These are phyloP conservation scores for Trebouxia sp. DNA, from an alignment of 139 green algal species.

Conservation along the genomic window DNA sequence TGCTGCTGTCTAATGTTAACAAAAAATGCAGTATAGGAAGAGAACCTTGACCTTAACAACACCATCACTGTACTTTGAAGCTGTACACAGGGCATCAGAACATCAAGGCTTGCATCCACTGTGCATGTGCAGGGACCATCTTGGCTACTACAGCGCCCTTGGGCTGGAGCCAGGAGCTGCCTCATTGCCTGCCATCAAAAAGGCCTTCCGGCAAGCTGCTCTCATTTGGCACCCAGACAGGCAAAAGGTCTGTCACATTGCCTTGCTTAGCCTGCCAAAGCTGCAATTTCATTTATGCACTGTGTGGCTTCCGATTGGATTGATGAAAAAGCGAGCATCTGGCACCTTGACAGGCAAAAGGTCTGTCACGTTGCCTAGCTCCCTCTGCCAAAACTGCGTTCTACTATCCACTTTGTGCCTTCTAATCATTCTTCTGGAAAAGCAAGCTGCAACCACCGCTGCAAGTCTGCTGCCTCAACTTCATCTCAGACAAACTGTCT, in stretches of 20 bases:
- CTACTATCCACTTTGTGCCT: background rate
- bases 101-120: too few species aligned
- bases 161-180: constrained; percentile 50
- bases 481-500: too few species aligned
- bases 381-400: background rate
- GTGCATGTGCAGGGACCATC: constrained; percentile 63
- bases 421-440: background rate
- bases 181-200: constrained; percentile 64
- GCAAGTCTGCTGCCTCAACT: too few species aligned
- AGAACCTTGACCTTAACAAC: too few species aligned
- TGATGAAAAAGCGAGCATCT: background rate
- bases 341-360: constrained; percentile 29
- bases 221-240: constrained; percentile 76
- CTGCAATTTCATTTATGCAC: background rate
- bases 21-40: too few species aligned
- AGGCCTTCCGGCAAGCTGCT: constrained; percentile 68
- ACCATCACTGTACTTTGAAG: too few species aligned
- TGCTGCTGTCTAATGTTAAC: too few species aligned
- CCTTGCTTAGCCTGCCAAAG: background rate
- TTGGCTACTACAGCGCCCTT: constrained; percentile 79
- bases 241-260: constrained; percentile 33
- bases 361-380: background rate
- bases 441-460: background rate
- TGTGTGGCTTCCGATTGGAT: background rate
- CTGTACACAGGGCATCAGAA: too few species aligned